Base-by-base conservation (phyloP, 768 basidiomycete genomes). In the Naganishia vaughanmartiniae region DNA sequence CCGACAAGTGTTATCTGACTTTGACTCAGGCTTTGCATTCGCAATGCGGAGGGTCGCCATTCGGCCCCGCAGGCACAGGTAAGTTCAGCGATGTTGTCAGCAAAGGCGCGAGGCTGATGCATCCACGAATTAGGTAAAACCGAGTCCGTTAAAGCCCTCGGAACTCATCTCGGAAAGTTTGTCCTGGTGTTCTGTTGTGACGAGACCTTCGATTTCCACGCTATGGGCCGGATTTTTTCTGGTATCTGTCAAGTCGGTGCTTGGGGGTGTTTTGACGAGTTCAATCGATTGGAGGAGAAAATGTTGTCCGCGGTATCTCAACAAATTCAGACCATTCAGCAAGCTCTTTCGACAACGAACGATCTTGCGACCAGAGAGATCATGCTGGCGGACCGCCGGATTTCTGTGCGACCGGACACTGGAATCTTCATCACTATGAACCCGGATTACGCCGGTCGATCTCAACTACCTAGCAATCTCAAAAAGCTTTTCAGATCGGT, bases 111-210 rank as follows among this genome's bases (percentile, higher is more conserved):
- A 39, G 36, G 66, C 68, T 70, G 65, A 66, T 71, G 30, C 70
- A 71, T 15, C 5, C 71, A 67, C 70, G 53, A 54, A 66, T 54
- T 56, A 92, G 93, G 94, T 34, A 99, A 99, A 84, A 99, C 96
- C 0, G 96, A 99, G 82, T 98, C 96, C 1, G 96, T 99, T 79
- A 99, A 99, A 82, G 94, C 96, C 1, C 88, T 99, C 26, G 96
- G 96, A 60, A 92, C 97, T 1, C 94, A 96, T 76, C 87, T 99
- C 6, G 96, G 96, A 48, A 89, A 96, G 45, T 99, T 99, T 77
- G 96, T 99, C n/a, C 85, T 99, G 57, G 96, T 99, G n/a, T 99
- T 99, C 84, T 98, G 96, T 80, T 99, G 96, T 78, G 96, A 99
- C 81, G 96, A 99, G 81, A 96, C 92, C 0, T 98, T 99, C 82